Evolutionary conservation across 164 flowering plant genomes (phyloP).

Genomic region (Malania oleifera): DNA sequence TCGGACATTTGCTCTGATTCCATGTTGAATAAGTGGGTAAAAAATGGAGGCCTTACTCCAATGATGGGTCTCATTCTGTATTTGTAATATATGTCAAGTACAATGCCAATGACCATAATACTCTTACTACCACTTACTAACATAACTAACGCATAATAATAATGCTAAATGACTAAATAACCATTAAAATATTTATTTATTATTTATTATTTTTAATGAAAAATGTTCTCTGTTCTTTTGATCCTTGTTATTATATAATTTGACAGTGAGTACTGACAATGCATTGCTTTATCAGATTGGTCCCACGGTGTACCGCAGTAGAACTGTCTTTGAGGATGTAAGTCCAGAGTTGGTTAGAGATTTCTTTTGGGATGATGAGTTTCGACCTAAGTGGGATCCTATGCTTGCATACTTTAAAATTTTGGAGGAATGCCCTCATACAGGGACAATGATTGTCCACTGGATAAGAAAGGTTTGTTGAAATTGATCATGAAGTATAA

Average conservation of each 20-base stretch:
- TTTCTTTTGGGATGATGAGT: conserved; percentile 99
- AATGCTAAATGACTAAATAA: no score
- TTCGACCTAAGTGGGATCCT: conserved; percentile 92
- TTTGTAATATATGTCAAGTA: no score
- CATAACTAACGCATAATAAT: no score
- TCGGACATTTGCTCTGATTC: no score
- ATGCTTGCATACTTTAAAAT: conserved; percentile 69
- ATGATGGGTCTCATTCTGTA: no score
- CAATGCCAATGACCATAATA: no score
- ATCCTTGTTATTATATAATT: neutral
- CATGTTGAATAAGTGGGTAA: no score
- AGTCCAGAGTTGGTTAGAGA: conserved; percentile 90
- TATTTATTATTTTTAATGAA: neutral
- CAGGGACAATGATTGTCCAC: conserved; percentile 74
- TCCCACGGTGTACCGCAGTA: conserved; percentile 62
- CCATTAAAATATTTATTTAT: no score
- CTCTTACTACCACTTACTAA: no score
- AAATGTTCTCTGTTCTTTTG: neutral
- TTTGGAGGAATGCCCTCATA: conserved; percentile 66
- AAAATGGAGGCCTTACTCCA: no score
- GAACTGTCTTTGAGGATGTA: conserved; percentile 91
- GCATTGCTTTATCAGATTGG: conserved; percentile 48
- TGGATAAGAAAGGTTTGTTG: conserved; percentile 88
- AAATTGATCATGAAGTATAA: neutral
- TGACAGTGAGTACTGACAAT: conserved; percentile 4